These are phyloP conservation scores for Botrytis porri DNA, from an alignment of 2,329 filamentous ascomycete genomes.

Conservation along the genomic window DNA sequence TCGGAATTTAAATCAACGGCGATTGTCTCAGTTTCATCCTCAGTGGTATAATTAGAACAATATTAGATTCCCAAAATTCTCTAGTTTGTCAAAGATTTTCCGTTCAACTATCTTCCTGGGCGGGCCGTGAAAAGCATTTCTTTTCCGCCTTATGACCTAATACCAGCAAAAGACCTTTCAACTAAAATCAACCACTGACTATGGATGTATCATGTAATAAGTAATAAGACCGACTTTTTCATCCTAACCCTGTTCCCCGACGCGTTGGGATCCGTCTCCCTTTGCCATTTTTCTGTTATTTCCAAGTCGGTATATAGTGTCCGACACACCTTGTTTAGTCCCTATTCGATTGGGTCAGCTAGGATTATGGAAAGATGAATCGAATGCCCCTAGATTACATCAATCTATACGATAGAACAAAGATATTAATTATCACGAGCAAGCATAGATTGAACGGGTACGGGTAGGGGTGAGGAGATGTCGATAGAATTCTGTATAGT, in stretches of 20 bases:
- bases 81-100: neutral
- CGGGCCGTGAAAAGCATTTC: neutral
- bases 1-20: neutral
- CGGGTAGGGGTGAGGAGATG: neutral
- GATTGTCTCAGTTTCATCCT: neutral
- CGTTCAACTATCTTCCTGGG: neutral
- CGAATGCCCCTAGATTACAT: constrained; percentile 11
- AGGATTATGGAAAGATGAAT: constrained; percentile 21
- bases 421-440: neutral
- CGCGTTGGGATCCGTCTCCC: neutral
- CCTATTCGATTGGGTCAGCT: constrained; percentile 10
- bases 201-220: neutral
- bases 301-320: neutral
- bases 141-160: neutral
- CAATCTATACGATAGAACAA: neutral
- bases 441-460: constrained; percentile 1
- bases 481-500: neutral
- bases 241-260: neutral
- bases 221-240: neutral
- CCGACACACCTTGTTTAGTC: neutral
- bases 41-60: neutral
- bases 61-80: neutral
- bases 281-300: constrained; percentile 1
- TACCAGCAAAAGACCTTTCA: neutral
- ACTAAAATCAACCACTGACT: neutral